These are phyloP conservation scores for Solanum chilense DNA, from an alignment of 257 asterid species.

Conservation along the genomic window DNA sequence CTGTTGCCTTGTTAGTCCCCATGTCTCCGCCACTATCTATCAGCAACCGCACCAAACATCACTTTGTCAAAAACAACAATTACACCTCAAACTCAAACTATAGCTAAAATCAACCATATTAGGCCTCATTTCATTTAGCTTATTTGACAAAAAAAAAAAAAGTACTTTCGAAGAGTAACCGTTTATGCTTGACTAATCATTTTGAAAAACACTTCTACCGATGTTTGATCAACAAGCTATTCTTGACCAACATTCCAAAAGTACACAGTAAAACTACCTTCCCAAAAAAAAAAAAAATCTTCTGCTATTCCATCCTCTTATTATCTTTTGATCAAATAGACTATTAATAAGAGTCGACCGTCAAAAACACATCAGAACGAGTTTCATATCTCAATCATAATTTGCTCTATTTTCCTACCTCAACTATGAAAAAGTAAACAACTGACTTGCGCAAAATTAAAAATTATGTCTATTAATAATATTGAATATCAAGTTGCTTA, in stretches of 20 bases:
- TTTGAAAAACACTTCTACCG: background rate
- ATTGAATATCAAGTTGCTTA: background rate
- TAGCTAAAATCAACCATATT: background rate
- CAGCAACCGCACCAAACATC: background rate
- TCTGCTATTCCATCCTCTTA: background rate
- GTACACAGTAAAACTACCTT: background rate
- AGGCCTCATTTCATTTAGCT: background rate
- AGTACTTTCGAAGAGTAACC: background rate
- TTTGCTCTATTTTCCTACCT: background rate
- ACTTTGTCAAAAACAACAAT: background rate
- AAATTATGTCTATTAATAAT: background rate
- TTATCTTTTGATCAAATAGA: background rate
- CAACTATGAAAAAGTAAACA: background rate
- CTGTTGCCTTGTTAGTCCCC: constrained; percentile 40
- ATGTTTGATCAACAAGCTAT: background rate
- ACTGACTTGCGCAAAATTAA: background rate
- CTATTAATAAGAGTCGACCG: background rate
- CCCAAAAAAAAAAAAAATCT: background rate
- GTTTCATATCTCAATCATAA: background rate
- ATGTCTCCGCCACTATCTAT: constrained; percentile 47
- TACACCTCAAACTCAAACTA: background rate
- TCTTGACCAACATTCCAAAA: background rate
- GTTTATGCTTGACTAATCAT: background rate
- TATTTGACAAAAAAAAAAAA: background rate
- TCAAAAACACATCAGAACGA: background rate